A percentile compares a stretch with the other conserved stretches of the same genome.
phyloP scores from a whole-genome alignment of 768 basidiomycete species.

The Clathrus columnatus region DNA sequence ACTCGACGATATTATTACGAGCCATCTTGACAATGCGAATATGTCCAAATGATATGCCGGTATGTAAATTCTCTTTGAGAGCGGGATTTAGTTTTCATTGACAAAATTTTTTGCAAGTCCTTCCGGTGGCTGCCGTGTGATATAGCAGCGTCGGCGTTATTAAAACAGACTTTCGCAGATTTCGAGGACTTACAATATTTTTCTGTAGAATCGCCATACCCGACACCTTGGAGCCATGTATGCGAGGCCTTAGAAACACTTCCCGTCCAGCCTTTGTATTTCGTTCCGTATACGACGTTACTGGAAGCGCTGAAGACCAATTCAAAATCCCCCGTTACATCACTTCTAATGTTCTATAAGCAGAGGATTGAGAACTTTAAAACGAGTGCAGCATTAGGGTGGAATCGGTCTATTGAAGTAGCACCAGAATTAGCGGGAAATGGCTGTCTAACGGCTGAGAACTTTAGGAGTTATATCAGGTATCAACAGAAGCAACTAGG shows the following conservation, averaged over 20 bases:
- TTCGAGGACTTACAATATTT: background rate
- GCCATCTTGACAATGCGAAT: background rate
- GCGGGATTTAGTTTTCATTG: background rate
- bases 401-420: background rate
- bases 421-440: background rate
- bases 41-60: background rate
- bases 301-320: background rate
- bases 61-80: background rate
- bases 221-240: background rate
- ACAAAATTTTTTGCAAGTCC: background rate
- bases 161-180: background rate
- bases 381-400: background rate
- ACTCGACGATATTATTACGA: background rate
- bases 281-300: background rate
- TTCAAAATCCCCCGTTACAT: background rate
- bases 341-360: background rate
- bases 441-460: background rate
- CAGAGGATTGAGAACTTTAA: background rate
- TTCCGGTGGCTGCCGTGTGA: background rate
- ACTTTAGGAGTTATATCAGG: background rate
- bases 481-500: background rate
- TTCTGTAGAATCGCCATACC: background rate
- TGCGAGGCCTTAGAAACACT: background rate
- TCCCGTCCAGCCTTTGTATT: background rate
- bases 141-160: background rate